phyloP scores from a whole-genome alignment of 2,329 filamentous ascomycete species.

The Tolypocladium sp. region DNA sequence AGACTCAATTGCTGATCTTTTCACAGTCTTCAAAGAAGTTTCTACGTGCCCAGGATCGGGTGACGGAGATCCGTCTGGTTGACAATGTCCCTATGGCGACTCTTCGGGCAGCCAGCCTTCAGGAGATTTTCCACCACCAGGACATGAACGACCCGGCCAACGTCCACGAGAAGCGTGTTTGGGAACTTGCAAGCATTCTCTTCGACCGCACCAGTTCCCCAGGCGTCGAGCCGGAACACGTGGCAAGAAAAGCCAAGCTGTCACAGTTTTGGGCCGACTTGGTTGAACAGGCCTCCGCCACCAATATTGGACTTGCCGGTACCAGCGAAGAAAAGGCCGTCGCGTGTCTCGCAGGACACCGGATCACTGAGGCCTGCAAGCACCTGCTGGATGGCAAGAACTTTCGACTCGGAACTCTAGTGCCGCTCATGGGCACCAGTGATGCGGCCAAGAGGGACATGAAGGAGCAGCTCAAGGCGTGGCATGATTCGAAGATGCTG shows the following conservation, averaged over 20 bases:
- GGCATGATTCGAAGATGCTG: conserved; percentile 73
- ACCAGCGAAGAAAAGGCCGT: conserved; percentile 77
- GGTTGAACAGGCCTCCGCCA: conserved; percentile 50
- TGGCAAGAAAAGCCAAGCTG: conserved; percentile 52
- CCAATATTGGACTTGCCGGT: conserved; percentile 46
- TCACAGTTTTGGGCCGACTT: conserved; percentile 57
- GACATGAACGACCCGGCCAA: conserved; percentile 33
- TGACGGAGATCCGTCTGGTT: conserved; percentile 43
- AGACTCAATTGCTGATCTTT: conserved; percentile 8
- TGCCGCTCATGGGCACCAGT: conserved; percentile 73
- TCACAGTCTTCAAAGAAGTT: conserved; percentile 44
- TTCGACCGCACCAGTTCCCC: conserved; percentile 59
- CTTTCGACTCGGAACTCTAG: conserved; percentile 73
- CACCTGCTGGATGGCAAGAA: conserved; percentile 67
- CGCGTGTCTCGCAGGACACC: conserved; percentile 67
- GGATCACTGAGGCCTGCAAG: conserved; percentile 74
- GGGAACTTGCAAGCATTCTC: conserved; percentile 78
- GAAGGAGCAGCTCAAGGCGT: conserved; percentile 69
- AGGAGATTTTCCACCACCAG: conserved; percentile 30
- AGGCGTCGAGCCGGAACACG: conserved; percentile 28
- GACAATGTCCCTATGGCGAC: conserved; percentile 52
- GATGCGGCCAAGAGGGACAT: conserved; percentile 64
- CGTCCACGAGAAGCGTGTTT: conserved; percentile 64
- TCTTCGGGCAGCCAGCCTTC: conserved; percentile 27
- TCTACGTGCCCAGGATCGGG: conserved; percentile 43